A percentile compares a stretch with the other conserved stretches of the same genome.
Evolutionary conservation across 2,329 filamentous ascomycete species (phyloP).

Genomic region (Colletotrichum eleusines): DNA sequence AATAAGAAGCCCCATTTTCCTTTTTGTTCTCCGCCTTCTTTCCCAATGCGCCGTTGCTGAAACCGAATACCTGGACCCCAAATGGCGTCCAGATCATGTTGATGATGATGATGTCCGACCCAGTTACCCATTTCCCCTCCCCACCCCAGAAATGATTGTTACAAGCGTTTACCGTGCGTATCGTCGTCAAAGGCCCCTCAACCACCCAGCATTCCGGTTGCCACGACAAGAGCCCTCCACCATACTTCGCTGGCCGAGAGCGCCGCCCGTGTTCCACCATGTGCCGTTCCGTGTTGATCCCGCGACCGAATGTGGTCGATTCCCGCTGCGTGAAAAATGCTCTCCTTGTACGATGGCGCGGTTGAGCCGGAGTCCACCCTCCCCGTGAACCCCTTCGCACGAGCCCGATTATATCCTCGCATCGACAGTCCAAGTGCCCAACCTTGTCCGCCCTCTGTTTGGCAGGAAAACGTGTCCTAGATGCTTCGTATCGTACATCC

Average conservation of each 20-base stretch:
- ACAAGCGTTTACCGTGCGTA: conserved; percentile 35
- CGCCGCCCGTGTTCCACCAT: conserved; percentile 22
- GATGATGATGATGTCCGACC: conserved; percentile 26
- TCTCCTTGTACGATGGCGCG: conserved; percentile 9
- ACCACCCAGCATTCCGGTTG: conserved; percentile 30
- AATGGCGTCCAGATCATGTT: conserved; percentile 32
- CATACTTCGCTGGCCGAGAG: conserved; percentile 19
- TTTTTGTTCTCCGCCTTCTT: conserved; percentile 39
- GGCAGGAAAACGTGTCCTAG: background rate
- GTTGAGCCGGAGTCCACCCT: conserved; percentile 10
- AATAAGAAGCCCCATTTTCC: conserved; percentile 31
- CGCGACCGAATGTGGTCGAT: conserved; percentile 19
- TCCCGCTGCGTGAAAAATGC: conserved; percentile 25
- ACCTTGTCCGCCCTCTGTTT: background rate
- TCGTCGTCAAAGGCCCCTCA: conserved; percentile 31
- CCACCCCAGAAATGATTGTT: conserved; percentile 26
- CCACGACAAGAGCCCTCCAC: conserved; percentile 1
- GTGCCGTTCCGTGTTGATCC: conserved; percentile 7
- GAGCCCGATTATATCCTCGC: conserved; percentile 25
- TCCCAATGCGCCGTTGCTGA: conserved; percentile 40
- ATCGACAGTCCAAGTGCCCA: background rate
- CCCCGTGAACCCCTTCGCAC: background rate
- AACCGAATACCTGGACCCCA: conserved; percentile 26
- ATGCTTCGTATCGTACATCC: conserved; percentile 33
- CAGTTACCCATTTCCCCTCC: conserved; percentile 20